Percentiles rank a stretch among this genome's conserved stretches.
Conservation (phyloP, 1,139 yeast species). For the Taphrina betulina region DNA sequence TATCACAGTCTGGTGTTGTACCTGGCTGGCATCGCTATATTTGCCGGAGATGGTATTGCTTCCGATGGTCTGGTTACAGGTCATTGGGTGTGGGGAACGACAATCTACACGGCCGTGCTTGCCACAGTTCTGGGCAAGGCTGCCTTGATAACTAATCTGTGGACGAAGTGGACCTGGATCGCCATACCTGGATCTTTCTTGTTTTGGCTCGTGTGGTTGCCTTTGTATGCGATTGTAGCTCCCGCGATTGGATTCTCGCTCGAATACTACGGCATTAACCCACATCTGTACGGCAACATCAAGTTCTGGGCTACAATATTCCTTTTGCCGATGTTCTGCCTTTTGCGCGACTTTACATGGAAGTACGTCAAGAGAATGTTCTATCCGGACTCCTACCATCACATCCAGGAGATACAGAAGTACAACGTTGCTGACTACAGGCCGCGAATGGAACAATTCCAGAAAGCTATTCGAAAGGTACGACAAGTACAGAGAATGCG, state of each 20-base stretch:
- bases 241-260: constrained; percentile 78
- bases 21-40: constrained; percentile 68
- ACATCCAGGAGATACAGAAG: constrained; percentile 95
- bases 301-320: constrained; percentile 83
- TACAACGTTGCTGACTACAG: constrained; percentile 89
- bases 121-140: constrained; percentile 93
- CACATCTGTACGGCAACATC: constrained; percentile 71
- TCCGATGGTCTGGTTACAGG: constrained; percentile 72
- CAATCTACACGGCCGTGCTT: constrained; percentile 81
- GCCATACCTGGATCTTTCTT: constrained; percentile 94
- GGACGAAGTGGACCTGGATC: constrained; percentile 89
- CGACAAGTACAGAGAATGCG: constrained; percentile 98
- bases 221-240: constrained; percentile 80
- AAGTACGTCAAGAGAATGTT: constrained; percentile 89
- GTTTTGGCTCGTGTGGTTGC: constrained; percentile 83
- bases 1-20: constrained; percentile 87
- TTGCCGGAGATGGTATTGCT: constrained; percentile 53
- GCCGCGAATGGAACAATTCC: constrained; percentile 95
- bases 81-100: constrained; percentile 96
- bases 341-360: constrained; percentile 88
- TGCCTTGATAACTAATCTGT: constrained; percentile 81
- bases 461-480: constrained; percentile 92
- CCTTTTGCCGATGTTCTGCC: constrained; percentile 72
- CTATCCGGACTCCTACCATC: constrained; percentile 87
- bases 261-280: constrained; percentile 78